Evolutionary conservation across 2,329 filamentous ascomycete species (phyloP).

Genomic region (Aspergillus arachidicola): DNA sequence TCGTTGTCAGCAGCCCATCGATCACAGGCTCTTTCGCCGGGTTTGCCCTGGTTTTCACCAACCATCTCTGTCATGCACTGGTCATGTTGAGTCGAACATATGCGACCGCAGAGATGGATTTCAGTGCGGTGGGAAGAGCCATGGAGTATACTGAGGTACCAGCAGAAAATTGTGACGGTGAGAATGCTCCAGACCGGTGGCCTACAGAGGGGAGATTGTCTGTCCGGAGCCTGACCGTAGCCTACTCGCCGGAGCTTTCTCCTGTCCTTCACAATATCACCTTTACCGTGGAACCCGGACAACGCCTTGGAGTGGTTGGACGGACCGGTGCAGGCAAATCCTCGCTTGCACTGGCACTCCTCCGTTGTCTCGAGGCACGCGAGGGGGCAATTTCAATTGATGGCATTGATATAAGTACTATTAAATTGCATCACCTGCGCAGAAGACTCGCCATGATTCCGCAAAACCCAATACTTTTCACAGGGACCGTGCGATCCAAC

Average conservation of each 20-base stretch:
- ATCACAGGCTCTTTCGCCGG: conserved; percentile 1
- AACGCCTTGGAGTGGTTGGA: conserved; percentile 24
- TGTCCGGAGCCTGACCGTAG: conserved; percentile 1
- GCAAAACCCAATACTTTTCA: conserved; percentile 3
- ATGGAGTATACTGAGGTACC: background rate
- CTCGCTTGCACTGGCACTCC: conserved; percentile 25
- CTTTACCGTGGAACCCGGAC: conserved; percentile 13
- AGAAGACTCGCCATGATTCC: conserved; percentile 6
- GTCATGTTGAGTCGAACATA: background rate
- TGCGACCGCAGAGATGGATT: background rate
- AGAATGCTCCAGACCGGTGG: background rate
- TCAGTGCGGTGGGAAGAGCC: background rate
- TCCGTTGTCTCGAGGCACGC: conserved; percentile 24
- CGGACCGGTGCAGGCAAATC: conserved; percentile 33
- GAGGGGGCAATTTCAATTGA: conserved; percentile 5
- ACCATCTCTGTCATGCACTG: background rate
- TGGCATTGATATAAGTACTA: background rate
- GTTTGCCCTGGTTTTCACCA: background rate
- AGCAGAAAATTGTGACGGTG: background rate
- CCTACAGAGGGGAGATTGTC: background rate
- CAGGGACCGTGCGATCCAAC: conserved; percentile 6
- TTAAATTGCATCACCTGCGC: background rate
- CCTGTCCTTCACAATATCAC: conserved; percentile 5
- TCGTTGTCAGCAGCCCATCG: background rate
- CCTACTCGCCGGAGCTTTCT: conserved; percentile 1